These are phyloP conservation scores for Moricandia moricandioides DNA, from an alignment of 345 rosid species.

Conservation along the genomic window DNA sequence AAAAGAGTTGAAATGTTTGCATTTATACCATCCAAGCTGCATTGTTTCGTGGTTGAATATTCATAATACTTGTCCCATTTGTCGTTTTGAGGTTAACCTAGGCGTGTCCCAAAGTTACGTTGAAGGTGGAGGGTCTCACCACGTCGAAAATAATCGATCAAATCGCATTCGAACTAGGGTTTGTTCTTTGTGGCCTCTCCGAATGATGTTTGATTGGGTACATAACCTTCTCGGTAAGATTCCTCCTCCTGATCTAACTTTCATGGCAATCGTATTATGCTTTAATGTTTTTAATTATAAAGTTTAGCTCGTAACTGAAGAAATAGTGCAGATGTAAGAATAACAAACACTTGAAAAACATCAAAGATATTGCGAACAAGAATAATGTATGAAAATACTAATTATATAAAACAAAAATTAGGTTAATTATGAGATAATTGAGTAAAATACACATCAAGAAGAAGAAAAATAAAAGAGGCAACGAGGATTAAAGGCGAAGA, in stretches of 20 bases:
- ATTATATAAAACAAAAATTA: neutral
- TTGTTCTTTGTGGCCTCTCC: constrained; percentile 22
- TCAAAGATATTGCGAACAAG: neutral
- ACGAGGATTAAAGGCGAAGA: neutral
- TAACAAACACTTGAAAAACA: constrained; percentile 8
- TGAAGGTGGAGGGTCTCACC: neutral
- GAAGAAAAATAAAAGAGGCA: neutral
- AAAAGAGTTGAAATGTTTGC: constrained; percentile 62
- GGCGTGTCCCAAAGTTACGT: neutral
- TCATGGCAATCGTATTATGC: constrained; percentile 23
- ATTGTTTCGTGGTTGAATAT: constrained; percentile 68
- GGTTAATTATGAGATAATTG: neutral
- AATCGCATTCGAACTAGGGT: neutral
- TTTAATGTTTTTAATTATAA: constrained; percentile 10
- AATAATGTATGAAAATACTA: neutral
- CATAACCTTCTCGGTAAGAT: constrained; percentile 23
- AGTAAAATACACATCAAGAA: neutral
- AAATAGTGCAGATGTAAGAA: constrained; percentile 8
- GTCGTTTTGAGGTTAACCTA: constrained; percentile 45
- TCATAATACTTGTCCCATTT: constrained; percentile 73
- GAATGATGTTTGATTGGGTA: constrained; percentile 32
- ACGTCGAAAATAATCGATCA: neutral
- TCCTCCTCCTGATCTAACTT: constrained; percentile 19
- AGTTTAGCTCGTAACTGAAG: neutral
- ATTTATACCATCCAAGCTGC: constrained; percentile 68